Percentiles rank a stretch among this genome's conserved stretches.
These are phyloP conservation scores for Coemansia sp. DNA, from an alignment of 192 early-diverging fungal genomes.

Conservation along the genomic window DNA sequence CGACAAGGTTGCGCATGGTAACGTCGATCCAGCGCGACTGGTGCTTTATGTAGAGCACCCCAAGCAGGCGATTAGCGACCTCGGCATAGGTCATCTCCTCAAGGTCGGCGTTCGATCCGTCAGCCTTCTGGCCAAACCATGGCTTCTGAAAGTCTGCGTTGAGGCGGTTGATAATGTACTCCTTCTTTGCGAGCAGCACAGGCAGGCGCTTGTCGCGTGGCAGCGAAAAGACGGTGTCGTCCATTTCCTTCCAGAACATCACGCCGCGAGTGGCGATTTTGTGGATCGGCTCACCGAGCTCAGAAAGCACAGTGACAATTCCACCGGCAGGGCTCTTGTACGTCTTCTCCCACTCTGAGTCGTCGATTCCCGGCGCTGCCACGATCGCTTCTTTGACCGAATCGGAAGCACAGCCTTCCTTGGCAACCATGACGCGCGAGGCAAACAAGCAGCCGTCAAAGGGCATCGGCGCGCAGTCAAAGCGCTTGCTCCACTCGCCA, in stretches of 20 bases:
- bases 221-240: constrained; percentile 85
- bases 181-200: constrained; percentile 79
- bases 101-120: constrained; percentile 72
- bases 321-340: constrained; percentile 88
- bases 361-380: constrained; percentile 79
- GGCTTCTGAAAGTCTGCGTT: constrained; percentile 93
- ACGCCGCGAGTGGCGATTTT: constrained; percentile 94
- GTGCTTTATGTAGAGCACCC: constrained; percentile 74
- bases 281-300: constrained; percentile 96
- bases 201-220: constrained; percentile 84
- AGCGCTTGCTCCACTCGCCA: constrained; percentile 84
- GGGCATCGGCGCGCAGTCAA: constrained; percentile 89
- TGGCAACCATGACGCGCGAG: constrained; percentile 93
- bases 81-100: constrained; percentile 93
- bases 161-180: constrained; percentile 85
- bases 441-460: constrained; percentile 91
- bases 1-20: constrained; percentile 76
- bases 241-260: constrained; percentile 90
- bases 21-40: constrained; percentile 83
- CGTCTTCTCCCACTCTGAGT: constrained; percentile 89
- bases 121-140: constrained; percentile 88
- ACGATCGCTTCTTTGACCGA: constrained; percentile 88
- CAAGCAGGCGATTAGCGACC: constrained; percentile 76
- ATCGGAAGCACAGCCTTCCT: constrained; percentile 78
- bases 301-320: constrained; percentile 90